Conservation (phyloP, 2,329 filamentous ascomycete genomes). For the Aspergillus quadrilineatus region DNA sequence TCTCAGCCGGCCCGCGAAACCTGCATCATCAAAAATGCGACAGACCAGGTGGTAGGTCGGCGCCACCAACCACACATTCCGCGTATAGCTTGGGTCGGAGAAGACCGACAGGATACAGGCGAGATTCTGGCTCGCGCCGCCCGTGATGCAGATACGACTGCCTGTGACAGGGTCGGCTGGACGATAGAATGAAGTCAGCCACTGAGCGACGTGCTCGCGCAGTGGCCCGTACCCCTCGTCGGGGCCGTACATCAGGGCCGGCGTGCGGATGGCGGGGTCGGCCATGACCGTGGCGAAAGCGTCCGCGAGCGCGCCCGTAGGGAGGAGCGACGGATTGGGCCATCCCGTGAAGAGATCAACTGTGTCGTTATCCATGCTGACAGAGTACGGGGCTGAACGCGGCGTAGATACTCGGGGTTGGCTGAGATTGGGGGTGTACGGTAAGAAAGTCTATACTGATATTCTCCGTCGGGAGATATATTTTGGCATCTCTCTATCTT, state of each 20-base stretch:
- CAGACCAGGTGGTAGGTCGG: slow-evolving; percentile 84
- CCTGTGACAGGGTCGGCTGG: slow-evolving; percentile 43
- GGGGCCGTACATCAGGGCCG: slow-evolving; percentile 73
- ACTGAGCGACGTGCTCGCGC: slow-evolving; percentile 65
- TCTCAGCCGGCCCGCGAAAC: slow-evolving; percentile 65
- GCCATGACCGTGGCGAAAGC: slow-evolving; percentile 63
- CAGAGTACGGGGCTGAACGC: too few relatives aligned
- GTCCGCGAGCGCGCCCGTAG: slow-evolving; percentile 59
- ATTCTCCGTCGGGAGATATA: not conserved
- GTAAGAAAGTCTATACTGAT: not conserved
- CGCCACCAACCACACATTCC: slow-evolving; percentile 74
- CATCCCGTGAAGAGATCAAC: slow-evolving; percentile 49
- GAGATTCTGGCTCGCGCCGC: slow-evolving; percentile 80
- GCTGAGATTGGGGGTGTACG: not conserved
- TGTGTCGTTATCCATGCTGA: slow-evolving; percentile 9
- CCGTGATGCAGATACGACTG: slow-evolving; percentile 73
- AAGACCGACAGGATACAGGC: slow-evolving; percentile 76
- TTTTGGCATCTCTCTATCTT: not conserved
- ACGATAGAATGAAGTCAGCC: slow-evolving; percentile 66
- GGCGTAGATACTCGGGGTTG: too few relatives aligned
- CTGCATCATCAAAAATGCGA: slow-evolving; percentile 80
- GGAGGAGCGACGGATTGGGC: slow-evolving; percentile 61
- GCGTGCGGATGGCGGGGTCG: slow-evolving; percentile 57
- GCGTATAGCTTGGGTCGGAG: slow-evolving; percentile 73
- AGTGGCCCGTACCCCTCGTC: slow-evolving; percentile 71